phyloP scores from a whole-genome alignment of 2,329 filamentous ascomycete species.

The Hymenoscyphus fraxineus region DNA sequence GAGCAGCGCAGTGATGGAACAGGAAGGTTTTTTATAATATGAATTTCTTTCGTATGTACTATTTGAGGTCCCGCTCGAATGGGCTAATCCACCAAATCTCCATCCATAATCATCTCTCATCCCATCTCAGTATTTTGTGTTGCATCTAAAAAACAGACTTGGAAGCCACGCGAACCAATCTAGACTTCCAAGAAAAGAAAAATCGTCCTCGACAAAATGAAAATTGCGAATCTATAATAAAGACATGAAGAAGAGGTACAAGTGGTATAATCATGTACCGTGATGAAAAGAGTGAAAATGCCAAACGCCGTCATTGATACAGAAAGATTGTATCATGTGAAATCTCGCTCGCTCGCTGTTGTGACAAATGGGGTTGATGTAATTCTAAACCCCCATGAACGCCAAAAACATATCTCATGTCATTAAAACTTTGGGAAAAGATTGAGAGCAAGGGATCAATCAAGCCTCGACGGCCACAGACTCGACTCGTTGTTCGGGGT shows the following conservation, averaged over 20 bases:
- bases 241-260: slow-evolving; percentile 1
- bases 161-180: not conserved
- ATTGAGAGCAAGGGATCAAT: not conserved
- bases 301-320: slow-evolving; percentile 2
- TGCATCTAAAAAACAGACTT: not conserved
- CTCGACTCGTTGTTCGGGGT: slow-evolving; percentile 2
- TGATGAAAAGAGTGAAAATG: not conserved
- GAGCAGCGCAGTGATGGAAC: too few relatives aligned
- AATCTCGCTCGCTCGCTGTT: slow-evolving; percentile 3
- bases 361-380: not conserved
- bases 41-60: too few relatives aligned
- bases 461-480: not conserved
- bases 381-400: slow-evolving; percentile 1
- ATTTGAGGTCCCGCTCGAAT: too few relatives aligned
- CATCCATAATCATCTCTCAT: not conserved
- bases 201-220: not conserved
- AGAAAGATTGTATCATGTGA: not conserved
- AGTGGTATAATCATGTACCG: slow-evolving; percentile 1
- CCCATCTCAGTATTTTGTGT: not conserved
- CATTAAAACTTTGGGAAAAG: not conserved
- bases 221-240: not conserved
- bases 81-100: too few relatives aligned
- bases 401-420: not conserved
- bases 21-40: too few relatives aligned
- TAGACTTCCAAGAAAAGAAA: not conserved